Evolutionary conservation across 768 basidiomycete genomes (phyloP).

Genomic region (Kwoniella europaea): DNA sequence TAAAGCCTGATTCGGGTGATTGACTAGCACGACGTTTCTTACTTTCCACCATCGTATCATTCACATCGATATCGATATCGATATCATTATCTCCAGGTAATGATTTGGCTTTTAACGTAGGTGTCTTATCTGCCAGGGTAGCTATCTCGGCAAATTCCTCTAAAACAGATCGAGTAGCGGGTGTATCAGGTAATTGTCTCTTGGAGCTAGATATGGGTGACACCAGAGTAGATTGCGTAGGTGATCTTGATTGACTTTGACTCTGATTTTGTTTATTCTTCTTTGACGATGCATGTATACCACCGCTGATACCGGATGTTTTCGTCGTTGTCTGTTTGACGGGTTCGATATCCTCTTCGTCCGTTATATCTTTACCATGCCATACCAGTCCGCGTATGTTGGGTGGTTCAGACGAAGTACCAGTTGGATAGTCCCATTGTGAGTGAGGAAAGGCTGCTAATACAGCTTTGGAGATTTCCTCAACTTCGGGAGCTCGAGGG

Average conservation of each 20-base stretch:
- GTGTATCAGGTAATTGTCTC: conserved; percentile 41
- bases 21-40: conserved; percentile 37
- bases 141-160: conserved; percentile 53
- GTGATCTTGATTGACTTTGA: conserved; percentile 22
- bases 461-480: conserved; percentile 47
- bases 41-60: not conserved
- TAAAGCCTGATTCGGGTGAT: conserved; percentile 25
- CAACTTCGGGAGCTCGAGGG: conserved; percentile 46
- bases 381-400: conserved; percentile 47
- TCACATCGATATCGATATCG: not conserved
- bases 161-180: conserved; percentile 43
- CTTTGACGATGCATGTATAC: not conserved
- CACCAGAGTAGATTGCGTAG: conserved; percentile 45
- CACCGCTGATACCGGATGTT: not conserved
- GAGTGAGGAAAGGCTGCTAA: conserved; percentile 46
- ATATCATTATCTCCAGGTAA: conserved; percentile 30
- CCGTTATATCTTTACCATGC: conserved; percentile 40
- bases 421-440: conserved; percentile 38
- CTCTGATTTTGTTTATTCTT: not conserved
- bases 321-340: not conserved
- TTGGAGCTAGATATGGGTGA: conserved; percentile 45
- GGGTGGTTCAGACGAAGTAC: conserved; percentile 42
- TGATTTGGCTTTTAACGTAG: conserved; percentile 30
- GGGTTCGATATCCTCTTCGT: conserved; percentile 26
- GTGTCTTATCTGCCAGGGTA: conserved; percentile 48